Evolutionary conservation across 768 basidiomycete species (phyloP).

Genomic region (Podaxis sp.): DNA sequence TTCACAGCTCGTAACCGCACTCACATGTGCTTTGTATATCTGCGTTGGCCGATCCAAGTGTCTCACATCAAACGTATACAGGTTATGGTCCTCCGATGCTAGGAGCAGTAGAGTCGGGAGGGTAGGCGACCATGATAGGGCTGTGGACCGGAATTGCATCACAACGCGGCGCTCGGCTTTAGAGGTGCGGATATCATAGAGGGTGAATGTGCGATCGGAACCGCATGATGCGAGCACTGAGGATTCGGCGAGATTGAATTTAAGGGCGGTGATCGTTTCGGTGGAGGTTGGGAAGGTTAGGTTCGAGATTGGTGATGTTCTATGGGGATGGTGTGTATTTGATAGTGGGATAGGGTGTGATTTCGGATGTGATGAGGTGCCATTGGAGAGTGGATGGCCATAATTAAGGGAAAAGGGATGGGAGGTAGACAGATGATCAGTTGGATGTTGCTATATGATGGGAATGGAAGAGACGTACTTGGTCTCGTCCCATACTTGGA

Average conservation of each 20-base stretch:
- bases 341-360: constrained; percentile 1
- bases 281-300: constrained; percentile 83
- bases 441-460: background rate
- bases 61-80: constrained; percentile 97
- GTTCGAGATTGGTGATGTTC: constrained; percentile 83
- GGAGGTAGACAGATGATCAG: background rate
- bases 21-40: constrained; percentile 97
- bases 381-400: background rate
- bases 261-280: constrained; percentile 85
- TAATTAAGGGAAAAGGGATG: background rate
- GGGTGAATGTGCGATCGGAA: constrained; percentile 90
- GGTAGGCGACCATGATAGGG: constrained; percentile 93
- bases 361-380: background rate
- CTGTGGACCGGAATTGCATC: constrained; percentile 93
- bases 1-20: constrained; percentile 94
- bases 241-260: constrained; percentile 92
- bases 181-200: constrained; percentile 96
- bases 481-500: constrained; percentile 98
- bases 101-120: constrained; percentile 89
- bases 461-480: constrained; percentile 50
- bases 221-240: constrained; percentile 95
- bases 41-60: constrained; percentile 79
- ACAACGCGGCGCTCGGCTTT: constrained; percentile 91
- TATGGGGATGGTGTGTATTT: constrained; percentile 23
- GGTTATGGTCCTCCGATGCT: constrained; percentile 98